These are phyloP conservation scores for Echites panduratus DNA, from an alignment of 257 asterid species.

Conservation along the genomic window DNA sequence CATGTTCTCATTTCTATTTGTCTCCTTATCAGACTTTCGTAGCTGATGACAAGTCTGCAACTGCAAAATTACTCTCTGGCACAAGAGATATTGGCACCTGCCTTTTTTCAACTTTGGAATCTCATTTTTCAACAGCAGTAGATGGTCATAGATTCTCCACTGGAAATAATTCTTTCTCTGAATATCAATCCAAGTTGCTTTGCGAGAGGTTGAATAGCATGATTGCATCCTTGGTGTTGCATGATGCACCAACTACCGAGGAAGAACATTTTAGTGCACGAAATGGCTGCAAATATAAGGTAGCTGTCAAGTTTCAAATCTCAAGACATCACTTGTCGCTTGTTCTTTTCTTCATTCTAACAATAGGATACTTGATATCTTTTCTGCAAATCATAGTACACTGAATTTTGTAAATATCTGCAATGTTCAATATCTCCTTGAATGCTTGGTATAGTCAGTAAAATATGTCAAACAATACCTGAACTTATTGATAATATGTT, in stretches of 20 bases:
- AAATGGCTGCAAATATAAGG: constrained; percentile 56
- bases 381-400: constrained; percentile 33
- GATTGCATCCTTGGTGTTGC: constrained; percentile 42
- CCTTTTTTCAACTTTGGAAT: constrained; percentile 66
- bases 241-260: constrained; percentile 30
- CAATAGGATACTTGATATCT: constrained; percentile 50
- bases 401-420: constrained; percentile 26
- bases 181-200: constrained; percentile 50
- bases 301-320: constrained; percentile 68
- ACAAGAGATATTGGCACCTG: constrained; percentile 58
- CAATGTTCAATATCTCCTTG: constrained; percentile 8
- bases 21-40: constrained; percentile 42
- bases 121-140: constrained; percentile 39
- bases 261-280: constrained; percentile 24
- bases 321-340: constrained; percentile 47
- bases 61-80: constrained; percentile 54
- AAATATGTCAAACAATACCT: neutral
- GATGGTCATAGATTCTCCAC: constrained; percentile 32
- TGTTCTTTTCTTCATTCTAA: constrained; percentile 48
- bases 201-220: constrained; percentile 52
- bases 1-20: constrained; percentile 7
- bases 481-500: neutral
- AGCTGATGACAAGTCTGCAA: constrained; percentile 50
- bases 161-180: constrained; percentile 28
- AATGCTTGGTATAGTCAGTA: constrained; percentile 13